Evolutionary conservation across 75 land plant species (phyloP).

Genomic region (Ceratopteris richardii): DNA sequence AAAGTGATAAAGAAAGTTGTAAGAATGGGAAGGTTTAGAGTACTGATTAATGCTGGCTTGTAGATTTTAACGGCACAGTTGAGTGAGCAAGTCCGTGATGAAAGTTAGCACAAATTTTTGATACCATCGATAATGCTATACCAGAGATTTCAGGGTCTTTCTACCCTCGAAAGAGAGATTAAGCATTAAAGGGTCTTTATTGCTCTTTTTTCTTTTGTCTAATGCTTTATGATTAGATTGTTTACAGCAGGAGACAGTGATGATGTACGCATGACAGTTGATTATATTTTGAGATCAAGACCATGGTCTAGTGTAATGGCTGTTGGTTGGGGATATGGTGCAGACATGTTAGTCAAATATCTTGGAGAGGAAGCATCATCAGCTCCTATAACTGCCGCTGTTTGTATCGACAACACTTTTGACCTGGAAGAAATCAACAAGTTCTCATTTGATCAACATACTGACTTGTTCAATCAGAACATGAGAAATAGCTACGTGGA

Average conservation of each 20-base stretch:
- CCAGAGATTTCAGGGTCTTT: too few relatives aligned
- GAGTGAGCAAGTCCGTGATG: too few relatives aligned
- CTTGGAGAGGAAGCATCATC: slow-evolving; percentile 66
- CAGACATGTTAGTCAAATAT: slow-evolving; percentile 93
- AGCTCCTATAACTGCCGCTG: slow-evolving; percentile 83
- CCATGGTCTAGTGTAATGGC: slow-evolving; percentile 81
- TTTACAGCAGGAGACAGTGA: slow-evolving; percentile 98
- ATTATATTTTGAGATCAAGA: slow-evolving; percentile 49
- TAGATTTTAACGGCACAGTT: too few relatives aligned
- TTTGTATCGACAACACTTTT: slow-evolving; percentile 86
- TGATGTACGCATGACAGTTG: slow-evolving; percentile 69
- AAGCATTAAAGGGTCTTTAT: too few relatives aligned
- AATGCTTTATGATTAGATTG: slow-evolving; percentile 50
- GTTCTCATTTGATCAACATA: slow-evolving; percentile 7
- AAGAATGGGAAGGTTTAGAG: too few relatives aligned
- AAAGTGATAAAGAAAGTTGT: too few relatives aligned
- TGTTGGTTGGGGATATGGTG: slow-evolving; percentile 93
- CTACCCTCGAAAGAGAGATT: too few relatives aligned
- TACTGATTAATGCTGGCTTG: too few relatives aligned
- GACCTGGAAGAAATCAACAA: slow-evolving; percentile 66
- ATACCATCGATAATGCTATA: too few relatives aligned
- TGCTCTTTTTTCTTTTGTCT: too few relatives aligned
- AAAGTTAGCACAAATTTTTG: too few relatives aligned
- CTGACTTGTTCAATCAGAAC: slow-evolving; percentile 6
- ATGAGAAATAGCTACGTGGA: slow-evolving; percentile 22